Conservation (phyloP, 495 filamentous ascomycete genomes). For the Aspergillus egyptiacus region DNA sequence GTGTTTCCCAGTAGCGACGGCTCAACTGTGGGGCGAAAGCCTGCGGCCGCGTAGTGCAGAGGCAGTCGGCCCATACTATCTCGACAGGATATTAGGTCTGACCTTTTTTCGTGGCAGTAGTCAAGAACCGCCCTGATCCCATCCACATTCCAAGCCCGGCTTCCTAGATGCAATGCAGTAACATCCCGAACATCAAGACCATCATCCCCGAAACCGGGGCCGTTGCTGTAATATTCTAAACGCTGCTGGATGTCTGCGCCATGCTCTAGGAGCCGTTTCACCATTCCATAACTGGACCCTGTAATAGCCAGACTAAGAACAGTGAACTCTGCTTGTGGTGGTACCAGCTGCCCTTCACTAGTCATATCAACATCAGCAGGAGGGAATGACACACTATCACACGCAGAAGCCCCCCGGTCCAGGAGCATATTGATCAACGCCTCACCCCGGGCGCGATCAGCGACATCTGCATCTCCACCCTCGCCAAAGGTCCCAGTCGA, state of each 20-base stretch:
- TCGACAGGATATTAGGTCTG: constrained; percentile 4
- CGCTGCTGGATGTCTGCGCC: constrained; percentile 13
- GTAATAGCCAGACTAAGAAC: constrained; percentile 10
- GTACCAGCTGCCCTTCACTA: not conserved
- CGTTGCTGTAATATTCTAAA: not conserved
- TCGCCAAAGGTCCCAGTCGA: not conserved
- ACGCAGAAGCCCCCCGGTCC: constrained; percentile 10
- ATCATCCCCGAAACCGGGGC: not conserved
- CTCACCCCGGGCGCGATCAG: not conserved
- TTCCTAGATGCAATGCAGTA: constrained; percentile 12
- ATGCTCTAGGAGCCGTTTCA: constrained; percentile 12
- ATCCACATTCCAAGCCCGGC: constrained; percentile 12
- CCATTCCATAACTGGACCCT: not conserved
- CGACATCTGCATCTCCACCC: not conserved
- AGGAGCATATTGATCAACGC: constrained; percentile 14
- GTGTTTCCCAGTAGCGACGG: constrained; percentile 1
- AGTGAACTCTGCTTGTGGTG: constrained; percentile 1
- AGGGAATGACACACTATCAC: constrained; percentile 1
- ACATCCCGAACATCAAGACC: constrained; percentile 2
- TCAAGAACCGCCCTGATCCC: constrained; percentile 12
- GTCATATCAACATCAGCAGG: not conserved
- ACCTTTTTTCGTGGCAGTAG: not conserved
- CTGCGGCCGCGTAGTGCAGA: constrained; percentile 16
- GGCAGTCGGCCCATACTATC: constrained; percentile 16
- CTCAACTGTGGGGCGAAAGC: not conserved